phyloP scores from a whole-genome alignment of 495 filamentous ascomycete genomes.

The Barbatosphaeria neglecta region DNA sequence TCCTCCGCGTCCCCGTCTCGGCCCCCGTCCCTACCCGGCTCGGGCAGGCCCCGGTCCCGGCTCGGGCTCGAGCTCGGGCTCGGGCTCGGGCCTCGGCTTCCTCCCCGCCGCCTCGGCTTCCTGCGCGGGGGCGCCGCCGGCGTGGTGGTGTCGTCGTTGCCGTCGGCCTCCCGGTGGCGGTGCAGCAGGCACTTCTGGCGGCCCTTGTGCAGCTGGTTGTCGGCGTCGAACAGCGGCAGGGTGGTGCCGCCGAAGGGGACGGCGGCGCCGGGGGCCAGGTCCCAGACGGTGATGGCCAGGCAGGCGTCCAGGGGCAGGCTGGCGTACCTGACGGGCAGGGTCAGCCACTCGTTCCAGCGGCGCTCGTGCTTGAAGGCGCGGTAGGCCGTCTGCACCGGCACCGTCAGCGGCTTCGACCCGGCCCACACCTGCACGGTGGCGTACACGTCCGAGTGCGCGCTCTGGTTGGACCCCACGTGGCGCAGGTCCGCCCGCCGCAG shows the following conservation, averaged over 20 bases:
- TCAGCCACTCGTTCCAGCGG: conserved; percentile 93
- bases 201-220: conserved; percentile 79
- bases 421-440: conserved; percentile 90
- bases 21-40: too few species aligned
- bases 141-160: conserved; percentile 67
- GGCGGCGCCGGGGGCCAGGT: conserved; percentile 75
- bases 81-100: conserved; percentile 24
- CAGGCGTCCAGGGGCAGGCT: conserved; percentile 67
- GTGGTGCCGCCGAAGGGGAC: conserved; percentile 93
- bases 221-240: conserved; percentile 76
- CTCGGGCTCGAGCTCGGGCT: too few species aligned
- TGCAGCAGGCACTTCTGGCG: conserved; percentile 84
- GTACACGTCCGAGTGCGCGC: conserved; percentile 73
- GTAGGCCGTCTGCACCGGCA: conserved; percentile 85
- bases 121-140: conserved; percentile 52
- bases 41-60: too few species aligned
- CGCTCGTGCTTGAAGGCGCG: conserved; percentile 72
- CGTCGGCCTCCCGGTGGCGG: conserved; percentile 74
- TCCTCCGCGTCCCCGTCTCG: conserved; percentile 58
- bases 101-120: conserved; percentile 32
- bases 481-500: conserved; percentile 65
- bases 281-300: conserved; percentile 92
- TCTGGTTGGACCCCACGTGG: conserved; percentile 69
- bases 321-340: conserved; percentile 70
- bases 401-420: conserved; percentile 86